A percentile compares a stretch with the other conserved stretches of the same genome.
Evolutionary conservation across 2,329 filamentous ascomycete genomes (phyloP).

Genomic region (Blastomyces emzantsi): DNA sequence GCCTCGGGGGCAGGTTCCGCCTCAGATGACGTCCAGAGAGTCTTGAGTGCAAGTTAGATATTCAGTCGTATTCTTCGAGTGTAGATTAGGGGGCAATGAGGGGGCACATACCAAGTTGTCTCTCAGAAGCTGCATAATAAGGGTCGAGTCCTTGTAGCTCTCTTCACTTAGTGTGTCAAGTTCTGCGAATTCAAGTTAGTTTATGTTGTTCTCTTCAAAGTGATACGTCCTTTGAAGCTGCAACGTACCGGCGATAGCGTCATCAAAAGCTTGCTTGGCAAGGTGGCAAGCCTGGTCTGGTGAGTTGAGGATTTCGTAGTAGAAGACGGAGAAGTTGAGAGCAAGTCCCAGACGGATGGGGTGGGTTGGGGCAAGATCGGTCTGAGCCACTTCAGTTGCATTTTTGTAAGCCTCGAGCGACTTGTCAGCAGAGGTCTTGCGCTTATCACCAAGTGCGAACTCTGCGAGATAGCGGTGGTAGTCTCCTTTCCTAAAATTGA

Average conservation of each 20-base stretch:
- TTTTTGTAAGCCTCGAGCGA: slow-evolving; percentile 96
- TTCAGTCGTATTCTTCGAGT: not conserved
- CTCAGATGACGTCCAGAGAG: slow-evolving; percentile 98
- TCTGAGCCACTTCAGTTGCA: slow-evolving; percentile 81
- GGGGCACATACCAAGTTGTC: slow-evolving; percentile 71
- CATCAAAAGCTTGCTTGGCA: slow-evolving; percentile 91
- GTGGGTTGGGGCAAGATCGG: slow-evolving; percentile 82
- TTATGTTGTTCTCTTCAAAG: not conserved
- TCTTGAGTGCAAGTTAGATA: slow-evolving; percentile 48
- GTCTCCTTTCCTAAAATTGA: slow-evolving; percentile 84
- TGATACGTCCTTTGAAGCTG: not conserved
- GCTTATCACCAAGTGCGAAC: slow-evolving; percentile 89
- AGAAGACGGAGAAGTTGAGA: slow-evolving; percentile 97
- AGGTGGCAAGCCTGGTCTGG: slow-evolving; percentile 97
- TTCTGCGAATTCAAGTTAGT: slow-evolving; percentile 47
- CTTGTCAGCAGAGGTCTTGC: slow-evolving; percentile 88
- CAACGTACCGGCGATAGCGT: slow-evolving; percentile 74
- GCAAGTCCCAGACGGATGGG: slow-evolving; percentile 87
- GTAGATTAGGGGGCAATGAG: not conserved
- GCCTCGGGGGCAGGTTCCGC: slow-evolving; percentile 64
- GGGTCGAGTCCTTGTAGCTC: slow-evolving; percentile 98
- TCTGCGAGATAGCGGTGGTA: slow-evolving; percentile 99
- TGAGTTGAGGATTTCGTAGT: slow-evolving; percentile 99
- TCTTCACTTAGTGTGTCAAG: slow-evolving; percentile 95
- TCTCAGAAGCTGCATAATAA: slow-evolving; percentile 97